These are phyloP conservation scores for Glaciozyma martinii DNA, from an alignment of 768 basidiomycete species.

Conservation along the genomic window DNA sequence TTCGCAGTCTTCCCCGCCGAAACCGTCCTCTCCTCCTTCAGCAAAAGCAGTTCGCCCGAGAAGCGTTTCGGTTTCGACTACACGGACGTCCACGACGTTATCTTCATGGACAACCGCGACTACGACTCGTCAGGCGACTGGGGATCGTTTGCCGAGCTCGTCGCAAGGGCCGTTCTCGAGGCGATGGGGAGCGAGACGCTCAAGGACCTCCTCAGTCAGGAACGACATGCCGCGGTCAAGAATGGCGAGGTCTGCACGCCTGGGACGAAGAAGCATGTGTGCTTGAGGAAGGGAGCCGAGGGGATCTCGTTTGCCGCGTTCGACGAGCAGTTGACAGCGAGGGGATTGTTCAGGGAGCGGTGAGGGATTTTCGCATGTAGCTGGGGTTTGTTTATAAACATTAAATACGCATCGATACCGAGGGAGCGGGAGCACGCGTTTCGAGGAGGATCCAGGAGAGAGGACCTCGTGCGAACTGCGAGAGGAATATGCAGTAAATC, in stretches of 20 bases:
- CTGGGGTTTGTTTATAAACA: not conserved
- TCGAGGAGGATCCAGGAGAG: no score
- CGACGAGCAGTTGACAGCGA: not conserved
- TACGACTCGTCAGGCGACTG: constrained; percentile 15
- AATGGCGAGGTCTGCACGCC: not conserved
- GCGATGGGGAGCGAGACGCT: not conserved
- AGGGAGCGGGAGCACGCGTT: no score
- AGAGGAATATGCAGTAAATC: no score
- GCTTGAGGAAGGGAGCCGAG: not conserved
- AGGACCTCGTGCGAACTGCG: no score
- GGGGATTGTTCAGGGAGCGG: not conserved
- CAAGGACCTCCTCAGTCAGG: not conserved
- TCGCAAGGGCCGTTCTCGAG: not conserved
- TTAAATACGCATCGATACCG: no score
- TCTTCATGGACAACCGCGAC: constrained; percentile 19
- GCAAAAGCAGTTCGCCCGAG: constrained; percentile 20
- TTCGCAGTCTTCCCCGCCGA: constrained; percentile 18
- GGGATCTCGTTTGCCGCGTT: not conserved
- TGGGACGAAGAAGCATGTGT: not conserved
- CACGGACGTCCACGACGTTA: constrained; percentile 12
- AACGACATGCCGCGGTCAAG: not conserved
- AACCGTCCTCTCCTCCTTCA: constrained; percentile 14
- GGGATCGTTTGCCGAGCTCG: constrained; percentile 11
- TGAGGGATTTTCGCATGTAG: not conserved
- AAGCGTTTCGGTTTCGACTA: constrained; percentile 14